phyloP scores from a whole-genome alignment of 2,329 filamentous ascomycete species.

The Juglanconis oblonga region DNA sequence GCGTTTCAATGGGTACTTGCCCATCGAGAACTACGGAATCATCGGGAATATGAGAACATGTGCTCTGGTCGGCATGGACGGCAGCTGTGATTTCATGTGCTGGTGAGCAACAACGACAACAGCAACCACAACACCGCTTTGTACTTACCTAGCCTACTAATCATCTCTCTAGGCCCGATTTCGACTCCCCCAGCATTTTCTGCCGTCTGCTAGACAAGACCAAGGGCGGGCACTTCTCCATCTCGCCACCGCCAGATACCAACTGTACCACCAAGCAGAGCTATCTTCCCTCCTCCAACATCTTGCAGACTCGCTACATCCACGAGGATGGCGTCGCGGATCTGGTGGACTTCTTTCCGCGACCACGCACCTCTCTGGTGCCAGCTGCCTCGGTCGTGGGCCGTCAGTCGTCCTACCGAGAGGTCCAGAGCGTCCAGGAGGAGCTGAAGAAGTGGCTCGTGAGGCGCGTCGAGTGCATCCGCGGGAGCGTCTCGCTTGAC shows the following conservation, averaged over 20 bases:
- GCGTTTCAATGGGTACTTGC: constrained; percentile 46
- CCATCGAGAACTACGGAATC: constrained; percentile 75
- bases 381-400: neutral
- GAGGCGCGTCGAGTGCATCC: constrained; percentile 68
- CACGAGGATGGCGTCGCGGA: constrained; percentile 73
- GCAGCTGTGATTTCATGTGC: constrained; percentile 75
- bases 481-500: constrained; percentile 62
- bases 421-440: constrained; percentile 52
- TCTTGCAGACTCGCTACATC: constrained; percentile 75
- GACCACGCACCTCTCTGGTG: constrained; percentile 57
- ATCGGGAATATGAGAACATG: constrained; percentile 80
- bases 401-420: constrained; percentile 48
- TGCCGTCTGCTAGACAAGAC: constrained; percentile 71
- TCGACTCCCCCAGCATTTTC: constrained; percentile 74
- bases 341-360: constrained; percentile 72
- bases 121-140: neutral
- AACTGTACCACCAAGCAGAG: constrained; percentile 71
- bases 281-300: constrained; percentile 72
- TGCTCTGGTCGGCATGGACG: constrained; percentile 71
- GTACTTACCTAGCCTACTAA: neutral
- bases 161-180: constrained; percentile 61
- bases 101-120: constrained; percentile 46
- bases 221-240: constrained; percentile 71
- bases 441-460: constrained; percentile 71
- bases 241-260: constrained; percentile 50